phyloP scores from a whole-genome alignment of 345 rosid species.

The Nasturtium officinale region DNA sequence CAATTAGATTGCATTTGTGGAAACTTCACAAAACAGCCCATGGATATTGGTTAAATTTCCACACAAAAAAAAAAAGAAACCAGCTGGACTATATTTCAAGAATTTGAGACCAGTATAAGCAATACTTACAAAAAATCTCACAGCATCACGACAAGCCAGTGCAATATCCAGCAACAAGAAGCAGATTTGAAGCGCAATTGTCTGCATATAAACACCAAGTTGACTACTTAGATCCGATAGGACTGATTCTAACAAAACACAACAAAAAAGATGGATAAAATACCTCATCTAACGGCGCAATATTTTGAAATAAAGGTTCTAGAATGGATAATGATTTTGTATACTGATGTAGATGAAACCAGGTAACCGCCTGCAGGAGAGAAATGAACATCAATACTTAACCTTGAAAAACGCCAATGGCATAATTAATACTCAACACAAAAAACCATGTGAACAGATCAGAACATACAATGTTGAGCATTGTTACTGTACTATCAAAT shows the following conservation, averaged over 20 bases:
- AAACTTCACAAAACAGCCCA: background rate
- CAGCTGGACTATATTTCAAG: constrained; percentile 2
- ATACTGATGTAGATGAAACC: constrained; percentile 92
- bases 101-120: background rate
- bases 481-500: constrained; percentile 73
- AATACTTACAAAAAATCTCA: constrained; percentile 76
- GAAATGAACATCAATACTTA: constrained; percentile 27
- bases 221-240: constrained; percentile 30
- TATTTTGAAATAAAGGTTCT: constrained; percentile 75
- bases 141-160: constrained; percentile 80
- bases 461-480: constrained; percentile 71
- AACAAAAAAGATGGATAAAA: constrained; percentile 3
- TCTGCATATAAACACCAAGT: constrained; percentile 53
- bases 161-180: constrained; percentile 82
- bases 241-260: constrained; percentile 4
- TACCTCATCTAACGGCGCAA: constrained; percentile 91
- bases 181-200: constrained; percentile 82
- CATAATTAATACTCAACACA: background rate
- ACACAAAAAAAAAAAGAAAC: constrained; percentile 9
- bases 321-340: constrained; percentile 73
- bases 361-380: constrained; percentile 70
- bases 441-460: constrained; percentile 10
- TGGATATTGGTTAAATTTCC: background rate
- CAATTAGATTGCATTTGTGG: background rate
- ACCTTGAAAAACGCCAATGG: background rate